phyloP scores from a whole-genome alignment of 345 rosid species.

The Iberis pinnata region DNA sequence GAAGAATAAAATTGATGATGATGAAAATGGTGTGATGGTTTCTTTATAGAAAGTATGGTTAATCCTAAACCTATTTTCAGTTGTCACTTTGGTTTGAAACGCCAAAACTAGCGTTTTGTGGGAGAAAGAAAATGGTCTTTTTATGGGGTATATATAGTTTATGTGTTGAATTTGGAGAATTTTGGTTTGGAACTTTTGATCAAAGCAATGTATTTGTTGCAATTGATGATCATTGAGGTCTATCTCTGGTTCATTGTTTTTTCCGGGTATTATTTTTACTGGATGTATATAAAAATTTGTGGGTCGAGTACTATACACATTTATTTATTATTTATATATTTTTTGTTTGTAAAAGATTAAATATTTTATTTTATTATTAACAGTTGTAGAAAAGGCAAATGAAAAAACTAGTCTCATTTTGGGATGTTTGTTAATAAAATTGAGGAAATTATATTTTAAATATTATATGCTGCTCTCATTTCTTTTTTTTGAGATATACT shows the following conservation, averaged over 20 bases:
- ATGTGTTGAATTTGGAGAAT: constrained; percentile 15
- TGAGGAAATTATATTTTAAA: too few relatives aligned
- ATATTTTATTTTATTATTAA: too few relatives aligned
- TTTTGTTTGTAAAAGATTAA: too few relatives aligned
- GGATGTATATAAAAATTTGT: constrained; percentile 18
- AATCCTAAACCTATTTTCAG: constrained; percentile 16
- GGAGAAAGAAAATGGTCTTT: constrained; percentile 7
- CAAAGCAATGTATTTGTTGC: constrained; percentile 27
- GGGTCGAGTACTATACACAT: constrained; percentile 1
- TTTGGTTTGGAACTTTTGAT: constrained; percentile 18
- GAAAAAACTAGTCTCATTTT: too few relatives aligned
- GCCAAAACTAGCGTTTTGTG: constrained; percentile 17
- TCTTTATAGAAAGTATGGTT: constrained; percentile 20
- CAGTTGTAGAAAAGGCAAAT: too few relatives aligned
- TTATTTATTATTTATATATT: constrained; percentile 17
- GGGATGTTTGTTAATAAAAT: too few relatives aligned
- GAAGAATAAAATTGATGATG: constrained; percentile 19
- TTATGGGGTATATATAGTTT: constrained; percentile 23
- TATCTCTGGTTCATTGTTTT: constrained; percentile 7
- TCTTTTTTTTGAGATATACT: too few relatives aligned
- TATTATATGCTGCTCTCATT: too few relatives aligned
- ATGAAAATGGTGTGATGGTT: constrained; percentile 16
- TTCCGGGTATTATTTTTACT: constrained; percentile 5
- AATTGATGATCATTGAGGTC: constrained; percentile 17
- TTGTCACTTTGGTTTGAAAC: constrained; percentile 22